Evolutionary conservation across 2,329 filamentous ascomycete species (phyloP).

Genomic region (Monascus ruber): DNA sequence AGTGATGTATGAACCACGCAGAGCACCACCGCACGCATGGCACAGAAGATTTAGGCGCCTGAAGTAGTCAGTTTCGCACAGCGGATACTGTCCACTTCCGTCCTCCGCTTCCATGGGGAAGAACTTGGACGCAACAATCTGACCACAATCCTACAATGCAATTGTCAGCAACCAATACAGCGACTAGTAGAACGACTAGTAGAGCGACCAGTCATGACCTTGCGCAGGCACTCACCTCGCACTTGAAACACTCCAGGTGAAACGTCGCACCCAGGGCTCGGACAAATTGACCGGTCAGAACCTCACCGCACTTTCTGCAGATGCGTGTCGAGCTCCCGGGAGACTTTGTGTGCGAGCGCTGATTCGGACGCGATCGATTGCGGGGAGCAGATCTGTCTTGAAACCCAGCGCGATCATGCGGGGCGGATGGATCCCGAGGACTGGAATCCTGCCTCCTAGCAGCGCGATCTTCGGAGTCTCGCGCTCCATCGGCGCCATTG

Average conservation of each 20-base stretch:
- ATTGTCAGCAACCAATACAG: neutral
- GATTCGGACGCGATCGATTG: constrained; percentile 26
- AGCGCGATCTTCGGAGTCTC: constrained; percentile 18
- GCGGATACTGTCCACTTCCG: constrained; percentile 71
- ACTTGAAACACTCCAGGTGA: constrained; percentile 96
- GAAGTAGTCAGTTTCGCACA: constrained; percentile 98
- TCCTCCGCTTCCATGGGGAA: constrained; percentile 91
- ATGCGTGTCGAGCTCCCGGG: constrained; percentile 37
- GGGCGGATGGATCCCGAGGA: constrained; percentile 11
- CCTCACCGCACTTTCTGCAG: constrained; percentile 77
- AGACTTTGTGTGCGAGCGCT: constrained; percentile 26
- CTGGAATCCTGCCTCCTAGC: constrained; percentile 21
- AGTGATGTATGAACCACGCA: constrained; percentile 95
- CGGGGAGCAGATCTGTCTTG: constrained; percentile 23
- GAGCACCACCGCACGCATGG: constrained; percentile 79
- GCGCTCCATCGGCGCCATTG: constrained; percentile 13
- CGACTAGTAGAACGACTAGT: neutral
- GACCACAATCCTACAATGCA: constrained; percentile 67
- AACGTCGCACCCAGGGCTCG: constrained; percentile 86
- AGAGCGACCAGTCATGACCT: neutral
- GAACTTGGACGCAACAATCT: constrained; percentile 97
- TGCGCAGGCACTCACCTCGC: constrained; percentile 55
- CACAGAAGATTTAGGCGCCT: constrained; percentile 81
- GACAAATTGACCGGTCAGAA: constrained; percentile 89
- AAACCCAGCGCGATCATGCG: constrained; percentile 17